Evolutionary conservation across 768 basidiomycete genomes (phyloP).

Genomic region (Lactarius quietus): DNA sequence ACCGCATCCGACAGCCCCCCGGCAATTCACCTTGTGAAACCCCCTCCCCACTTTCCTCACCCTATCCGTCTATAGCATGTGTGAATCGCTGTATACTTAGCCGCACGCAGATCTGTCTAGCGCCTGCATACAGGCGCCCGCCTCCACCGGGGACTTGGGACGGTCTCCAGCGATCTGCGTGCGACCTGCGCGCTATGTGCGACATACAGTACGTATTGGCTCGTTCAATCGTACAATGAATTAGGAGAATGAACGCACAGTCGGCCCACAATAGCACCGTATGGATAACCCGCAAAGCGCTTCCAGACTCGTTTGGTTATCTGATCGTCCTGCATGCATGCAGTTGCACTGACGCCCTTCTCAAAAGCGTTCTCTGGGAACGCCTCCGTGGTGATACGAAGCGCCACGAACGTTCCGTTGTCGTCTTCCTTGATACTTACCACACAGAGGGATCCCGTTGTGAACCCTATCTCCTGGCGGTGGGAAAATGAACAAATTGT

Average conservation of each 20-base stretch:
- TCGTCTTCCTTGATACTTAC: background rate
- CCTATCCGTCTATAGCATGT: background rate
- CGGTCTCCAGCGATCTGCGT: background rate
- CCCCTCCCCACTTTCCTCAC: background rate
- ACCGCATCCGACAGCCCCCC: conserved; percentile 13
- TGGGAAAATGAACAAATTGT: background rate
- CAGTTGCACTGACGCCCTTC: background rate
- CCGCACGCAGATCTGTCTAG: background rate
- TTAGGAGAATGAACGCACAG: background rate
- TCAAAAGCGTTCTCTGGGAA: background rate
- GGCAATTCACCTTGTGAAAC: conserved; percentile 13
- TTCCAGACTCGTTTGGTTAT: background rate
- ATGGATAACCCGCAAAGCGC: background rate
- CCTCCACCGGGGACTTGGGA: background rate
- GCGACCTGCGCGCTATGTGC: background rate
- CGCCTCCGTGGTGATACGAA: background rate
- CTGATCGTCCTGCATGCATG: background rate
- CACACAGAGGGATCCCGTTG: background rate
- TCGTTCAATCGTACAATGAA: conserved; percentile 1
- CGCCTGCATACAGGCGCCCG: conserved; percentile 12
- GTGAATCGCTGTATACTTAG: background rate
- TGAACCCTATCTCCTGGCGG: background rate
- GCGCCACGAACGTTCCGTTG: background rate
- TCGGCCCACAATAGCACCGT: background rate
- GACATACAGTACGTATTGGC: conserved; percentile 6